phyloP scores from a whole-genome alignment of 192 early-diverging fungal species.

The Martensiomyces pterosporus region DNA sequence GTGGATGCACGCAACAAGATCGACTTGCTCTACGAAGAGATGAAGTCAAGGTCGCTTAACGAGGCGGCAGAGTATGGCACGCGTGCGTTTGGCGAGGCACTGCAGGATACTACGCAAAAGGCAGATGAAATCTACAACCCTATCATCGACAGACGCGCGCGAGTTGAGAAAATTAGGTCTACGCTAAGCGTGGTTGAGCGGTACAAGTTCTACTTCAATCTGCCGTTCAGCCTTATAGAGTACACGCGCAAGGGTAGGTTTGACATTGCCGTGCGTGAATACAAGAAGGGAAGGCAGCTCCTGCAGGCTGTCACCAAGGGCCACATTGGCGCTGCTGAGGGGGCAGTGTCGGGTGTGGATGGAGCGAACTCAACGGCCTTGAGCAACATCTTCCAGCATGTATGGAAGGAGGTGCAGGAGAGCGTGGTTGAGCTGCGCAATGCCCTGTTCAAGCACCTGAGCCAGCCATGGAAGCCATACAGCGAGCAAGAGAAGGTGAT shows the following conservation, averaged over 20 bases:
- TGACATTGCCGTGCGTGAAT: constrained; percentile 89
- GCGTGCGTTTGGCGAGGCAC: constrained; percentile 58
- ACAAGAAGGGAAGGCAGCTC: constrained; percentile 89
- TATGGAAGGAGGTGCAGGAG: constrained; percentile 88
- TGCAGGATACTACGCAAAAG: constrained; percentile 62
- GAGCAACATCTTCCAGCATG: constrained; percentile 84
- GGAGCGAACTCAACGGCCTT: constrained; percentile 36
- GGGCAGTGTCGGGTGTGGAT: constrained; percentile 12
- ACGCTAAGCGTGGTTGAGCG: constrained; percentile 89
- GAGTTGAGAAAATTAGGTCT: constrained; percentile 85
- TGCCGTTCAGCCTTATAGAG: constrained; percentile 84
- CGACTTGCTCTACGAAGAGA: constrained; percentile 89
- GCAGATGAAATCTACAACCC: constrained; percentile 85
- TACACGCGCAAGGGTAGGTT: constrained; percentile 82
- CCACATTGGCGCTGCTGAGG: constrained; percentile 10
- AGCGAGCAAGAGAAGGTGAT: constrained; percentile 89
- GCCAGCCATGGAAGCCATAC: constrained; percentile 69
- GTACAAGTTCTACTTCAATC: constrained; percentile 95
- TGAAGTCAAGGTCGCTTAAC: constrained; percentile 81
- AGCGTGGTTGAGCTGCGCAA: constrained; percentile 70
- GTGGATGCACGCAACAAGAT: constrained; percentile 94
- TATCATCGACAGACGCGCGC: constrained; percentile 75
- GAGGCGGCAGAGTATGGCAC: constrained; percentile 78
- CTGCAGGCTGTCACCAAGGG: constrained; percentile 56
- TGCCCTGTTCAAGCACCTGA: constrained; percentile 72